Conservation (phyloP, 2,329 filamentous ascomycete species). For the Microdochium trichocladiopsis region DNA sequence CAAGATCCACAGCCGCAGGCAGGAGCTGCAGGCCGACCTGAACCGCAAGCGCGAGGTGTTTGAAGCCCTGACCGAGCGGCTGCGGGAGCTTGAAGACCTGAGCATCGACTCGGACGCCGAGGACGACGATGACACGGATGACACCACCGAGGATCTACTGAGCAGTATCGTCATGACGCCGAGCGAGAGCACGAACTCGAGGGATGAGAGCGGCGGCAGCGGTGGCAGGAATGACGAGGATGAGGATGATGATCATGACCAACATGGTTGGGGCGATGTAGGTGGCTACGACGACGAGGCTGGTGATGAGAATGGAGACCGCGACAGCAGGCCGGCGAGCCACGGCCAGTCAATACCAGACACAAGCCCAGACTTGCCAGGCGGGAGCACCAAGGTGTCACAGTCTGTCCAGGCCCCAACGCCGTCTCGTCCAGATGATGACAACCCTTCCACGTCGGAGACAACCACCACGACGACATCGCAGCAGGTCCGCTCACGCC, state of each 20-base stretch:
- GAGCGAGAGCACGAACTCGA: conserved; percentile 42
- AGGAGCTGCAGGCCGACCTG: conserved; percentile 57
- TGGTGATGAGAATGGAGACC: background rate
- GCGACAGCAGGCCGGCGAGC: background rate
- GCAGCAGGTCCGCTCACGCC: conserved; percentile 26
- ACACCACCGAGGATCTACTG: conserved; percentile 48
- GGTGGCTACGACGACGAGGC: background rate
- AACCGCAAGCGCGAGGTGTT: conserved; percentile 58
- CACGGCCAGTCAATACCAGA: background rate
- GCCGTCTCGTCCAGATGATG: background rate
- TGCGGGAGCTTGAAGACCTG: conserved; percentile 63
- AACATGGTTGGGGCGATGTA: background rate
- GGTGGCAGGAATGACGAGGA: background rate
- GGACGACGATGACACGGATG: conserved; percentile 35
- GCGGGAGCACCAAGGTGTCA: background rate
- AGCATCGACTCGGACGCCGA: conserved; percentile 31
- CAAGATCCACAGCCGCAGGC: conserved; percentile 49
- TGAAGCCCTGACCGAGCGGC: conserved; percentile 56
- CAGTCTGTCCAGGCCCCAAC: background rate
- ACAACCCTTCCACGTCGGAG: background rate
- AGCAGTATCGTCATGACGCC: conserved; percentile 47
- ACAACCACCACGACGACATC: conserved; percentile 11
- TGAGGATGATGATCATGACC: background rate
- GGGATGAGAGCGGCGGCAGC: conserved; percentile 4
- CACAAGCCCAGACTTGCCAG: background rate